These are phyloP conservation scores for Scheffersomyces parashehatae DNA, from an alignment of 1,139 yeast genomes.

Conservation along the genomic window DNA sequence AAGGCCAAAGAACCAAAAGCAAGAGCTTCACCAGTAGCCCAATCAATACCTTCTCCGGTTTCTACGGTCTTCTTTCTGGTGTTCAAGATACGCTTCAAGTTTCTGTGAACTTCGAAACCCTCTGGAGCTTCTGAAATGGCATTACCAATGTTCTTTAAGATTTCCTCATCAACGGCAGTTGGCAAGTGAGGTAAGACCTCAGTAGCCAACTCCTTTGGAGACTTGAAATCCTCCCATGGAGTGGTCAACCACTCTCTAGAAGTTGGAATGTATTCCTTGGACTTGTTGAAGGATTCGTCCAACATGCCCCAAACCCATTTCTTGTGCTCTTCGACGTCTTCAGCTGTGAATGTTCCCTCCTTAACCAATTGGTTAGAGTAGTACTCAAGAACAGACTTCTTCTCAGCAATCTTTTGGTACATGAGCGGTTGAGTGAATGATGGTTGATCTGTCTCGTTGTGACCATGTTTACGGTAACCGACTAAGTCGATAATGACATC, in stretches of 20 bases:
- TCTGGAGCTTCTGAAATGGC: conserved; percentile 83
- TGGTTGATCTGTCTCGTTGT: conserved; percentile 99
- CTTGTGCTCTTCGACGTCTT: conserved; percentile 93
- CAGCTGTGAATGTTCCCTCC: conserved; percentile 87
- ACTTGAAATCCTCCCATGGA: conserved; percentile 98
- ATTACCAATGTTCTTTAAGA: conserved; percentile 75
- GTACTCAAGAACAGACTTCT: conserved; percentile 83
- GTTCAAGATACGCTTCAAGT: conserved; percentile 90
- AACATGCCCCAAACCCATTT: conserved; percentile 96
- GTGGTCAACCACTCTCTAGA: conserved; percentile 98
- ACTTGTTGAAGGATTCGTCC: conserved; percentile 84
- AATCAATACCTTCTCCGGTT: conserved; percentile 92
- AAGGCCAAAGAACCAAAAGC: conserved; percentile 90
- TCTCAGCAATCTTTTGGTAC: conserved; percentile 89
- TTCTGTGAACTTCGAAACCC: conserved; percentile 89
- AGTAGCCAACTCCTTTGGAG: conserved; percentile 95
- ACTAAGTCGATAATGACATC: conserved; percentile 96
- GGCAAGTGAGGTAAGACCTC: conserved; percentile 96
- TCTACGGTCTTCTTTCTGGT: conserved; percentile 86
- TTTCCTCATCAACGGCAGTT: conserved; percentile 78
- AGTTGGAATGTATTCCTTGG: conserved; percentile 89
- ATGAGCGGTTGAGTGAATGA: conserved; percentile 97
- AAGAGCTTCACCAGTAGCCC: conserved; percentile 99
- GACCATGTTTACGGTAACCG: conserved; percentile 98
- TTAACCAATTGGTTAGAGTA: conserved; percentile 76